phyloP scores from a whole-genome alignment of 768 basidiomycete species.

The Hirschioporus abietinus region DNA sequence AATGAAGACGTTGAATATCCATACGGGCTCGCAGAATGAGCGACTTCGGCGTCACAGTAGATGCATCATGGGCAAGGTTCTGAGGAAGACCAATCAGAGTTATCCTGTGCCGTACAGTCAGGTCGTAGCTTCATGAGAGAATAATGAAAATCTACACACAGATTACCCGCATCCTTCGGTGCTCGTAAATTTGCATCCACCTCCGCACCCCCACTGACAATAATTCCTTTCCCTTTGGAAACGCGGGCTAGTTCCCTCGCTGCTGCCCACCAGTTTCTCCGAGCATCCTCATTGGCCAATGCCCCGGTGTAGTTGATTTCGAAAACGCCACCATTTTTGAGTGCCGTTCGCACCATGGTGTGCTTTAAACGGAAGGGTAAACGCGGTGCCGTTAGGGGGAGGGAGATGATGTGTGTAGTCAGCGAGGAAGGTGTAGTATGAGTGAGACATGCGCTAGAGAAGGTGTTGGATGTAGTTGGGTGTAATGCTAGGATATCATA shows the following conservation, averaged over 20 bases:
- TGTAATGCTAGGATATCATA: slow-evolving; percentile 78
- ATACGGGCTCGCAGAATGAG: slow-evolving; percentile 68
- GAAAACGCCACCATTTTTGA: slow-evolving; percentile 79
- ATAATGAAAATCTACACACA: slow-evolving; percentile 41
- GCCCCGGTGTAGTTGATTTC: slow-evolving; percentile 78
- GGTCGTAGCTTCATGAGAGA: slow-evolving; percentile 1
- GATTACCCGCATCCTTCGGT: slow-evolving; percentile 68
- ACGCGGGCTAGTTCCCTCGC: slow-evolving; percentile 74
- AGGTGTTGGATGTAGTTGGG: slow-evolving; percentile 66
- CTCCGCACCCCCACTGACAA: slow-evolving; percentile 67
- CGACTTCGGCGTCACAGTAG: slow-evolving; percentile 57
- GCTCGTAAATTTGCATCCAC: slow-evolving; percentile 58
- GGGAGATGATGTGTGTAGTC: slow-evolving; percentile 75
- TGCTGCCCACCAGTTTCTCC: slow-evolving; percentile 82
- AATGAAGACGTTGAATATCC: slow-evolving; percentile 23
- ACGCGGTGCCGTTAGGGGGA: slow-evolving; percentile 73
- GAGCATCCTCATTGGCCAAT: slow-evolving; percentile 58
- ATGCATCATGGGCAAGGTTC: slow-evolving; percentile 59
- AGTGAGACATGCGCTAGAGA: slow-evolving; percentile 76
- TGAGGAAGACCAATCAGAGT: slow-evolving; percentile 63
- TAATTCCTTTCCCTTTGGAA: slow-evolving; percentile 71
- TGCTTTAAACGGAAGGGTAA: slow-evolving; percentile 80
- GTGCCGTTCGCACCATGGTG: slow-evolving; percentile 73
- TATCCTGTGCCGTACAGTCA: slow-evolving; percentile 38
- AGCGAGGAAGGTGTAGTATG: slow-evolving; percentile 70